These are phyloP conservation scores for Scheffersomyces coipomensis DNA, from an alignment of 805 yeast genomes.

Conservation along the genomic window DNA sequence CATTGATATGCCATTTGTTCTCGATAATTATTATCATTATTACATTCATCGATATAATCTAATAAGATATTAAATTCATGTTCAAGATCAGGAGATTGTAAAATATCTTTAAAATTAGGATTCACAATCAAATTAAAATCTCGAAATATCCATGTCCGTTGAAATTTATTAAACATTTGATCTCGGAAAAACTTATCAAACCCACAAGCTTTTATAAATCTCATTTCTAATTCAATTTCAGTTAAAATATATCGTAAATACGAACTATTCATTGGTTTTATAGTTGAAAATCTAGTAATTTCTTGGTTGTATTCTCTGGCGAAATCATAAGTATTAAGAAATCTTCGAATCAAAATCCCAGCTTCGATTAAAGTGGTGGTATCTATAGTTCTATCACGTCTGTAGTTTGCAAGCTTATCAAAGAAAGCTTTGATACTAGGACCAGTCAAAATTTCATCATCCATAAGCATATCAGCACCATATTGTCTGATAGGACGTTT, in stretches of 20 bases:
- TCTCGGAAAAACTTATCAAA: conserved; percentile 15
- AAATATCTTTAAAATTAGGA: too few species aligned
- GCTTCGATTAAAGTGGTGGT: background rate
- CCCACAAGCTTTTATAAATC: conserved; percentile 19
- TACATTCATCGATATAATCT: too few species aligned
- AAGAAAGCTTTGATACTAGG: background rate
- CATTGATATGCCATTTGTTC: background rate
- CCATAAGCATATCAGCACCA: conserved; percentile 21
- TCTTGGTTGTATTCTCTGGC: background rate
- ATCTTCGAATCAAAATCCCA: background rate
- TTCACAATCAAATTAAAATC: too few species aligned
- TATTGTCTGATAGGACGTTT: conserved; percentile 21
- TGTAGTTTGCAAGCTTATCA: background rate
- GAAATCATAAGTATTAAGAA: background rate
- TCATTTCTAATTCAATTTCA: conserved; percentile 14
- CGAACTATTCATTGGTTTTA: conserved; percentile 9
- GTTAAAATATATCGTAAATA: conserved; percentile 13
- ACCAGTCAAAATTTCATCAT: conserved; percentile 5
- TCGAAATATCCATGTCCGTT: conserved; percentile 29
- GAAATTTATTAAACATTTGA: conserved; percentile 17
- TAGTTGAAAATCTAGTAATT: too few species aligned
- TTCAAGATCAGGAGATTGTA: too few species aligned
- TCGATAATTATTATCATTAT: too few species aligned
- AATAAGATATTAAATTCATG: too few species aligned
- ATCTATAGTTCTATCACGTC: background rate